A percentile compares a stretch with the other conserved stretches of the same genome.
Evolutionary conservation across 495 filamentous ascomycete species (phyloP).

Genomic region (Xeromyces bisporus): DNA sequence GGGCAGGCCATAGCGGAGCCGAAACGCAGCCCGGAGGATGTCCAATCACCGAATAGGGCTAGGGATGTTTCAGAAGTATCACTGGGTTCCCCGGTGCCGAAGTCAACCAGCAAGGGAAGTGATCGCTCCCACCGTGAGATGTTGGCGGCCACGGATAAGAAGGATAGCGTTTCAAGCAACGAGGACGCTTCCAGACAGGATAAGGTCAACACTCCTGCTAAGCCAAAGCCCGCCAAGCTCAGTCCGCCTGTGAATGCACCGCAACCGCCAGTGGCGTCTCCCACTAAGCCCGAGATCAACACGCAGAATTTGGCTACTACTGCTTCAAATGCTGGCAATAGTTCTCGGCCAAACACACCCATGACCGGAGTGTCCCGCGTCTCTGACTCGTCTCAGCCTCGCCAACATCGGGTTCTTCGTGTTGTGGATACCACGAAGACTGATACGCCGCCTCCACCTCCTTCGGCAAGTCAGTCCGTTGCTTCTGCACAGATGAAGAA

Average conservation of each 20-base stretch:
- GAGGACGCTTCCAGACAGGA: slow-evolving; percentile 5
- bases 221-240: slow-evolving; percentile 19
- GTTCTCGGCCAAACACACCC: slow-evolving; percentile 22
- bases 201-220: slow-evolving; percentile 4
- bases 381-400: slow-evolving; percentile 31
- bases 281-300: slow-evolving; percentile 11
- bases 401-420: slow-evolving; percentile 40
- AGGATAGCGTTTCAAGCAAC: slow-evolving; percentile 4
- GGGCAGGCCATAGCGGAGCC: slow-evolving; percentile 8
- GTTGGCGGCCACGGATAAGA: slow-evolving; percentile 9
- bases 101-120: slow-evolving; percentile 18
- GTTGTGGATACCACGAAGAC: slow-evolving; percentile 57
- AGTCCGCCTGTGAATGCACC: slow-evolving; percentile 11
- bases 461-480: slow-evolving; percentile 21
- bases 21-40: slow-evolving; percentile 7
- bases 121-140: slow-evolving; percentile 12
- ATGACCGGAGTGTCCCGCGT: slow-evolving; percentile 24
- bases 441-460: slow-evolving; percentile 36
- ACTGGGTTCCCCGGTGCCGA: slow-evolving; percentile 26
- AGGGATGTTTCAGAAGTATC: slow-evolving; percentile 27
- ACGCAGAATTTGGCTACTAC: slow-evolving; percentile 6
- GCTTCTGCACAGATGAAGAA: slow-evolving; percentile 22
- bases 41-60: slow-evolving; percentile 8
- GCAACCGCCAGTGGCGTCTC: slow-evolving; percentile 6
- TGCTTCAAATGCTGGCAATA: slow-evolving; percentile 11